Conservation (phyloP, 176 grass and related monocot genomes). For the Elymus sibiricus region DNA sequence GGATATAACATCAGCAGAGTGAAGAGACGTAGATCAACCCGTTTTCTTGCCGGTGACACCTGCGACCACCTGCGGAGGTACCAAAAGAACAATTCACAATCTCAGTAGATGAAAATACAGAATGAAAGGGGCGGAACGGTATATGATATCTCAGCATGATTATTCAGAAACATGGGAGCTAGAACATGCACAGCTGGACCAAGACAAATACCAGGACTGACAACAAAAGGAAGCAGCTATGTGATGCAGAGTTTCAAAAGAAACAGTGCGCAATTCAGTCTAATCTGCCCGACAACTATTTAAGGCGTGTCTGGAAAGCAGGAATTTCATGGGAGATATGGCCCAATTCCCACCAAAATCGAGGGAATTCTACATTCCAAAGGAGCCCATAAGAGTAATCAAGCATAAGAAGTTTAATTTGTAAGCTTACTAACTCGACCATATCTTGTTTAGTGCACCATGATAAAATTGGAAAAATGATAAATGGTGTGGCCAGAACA, state of each 20-base stretch:
- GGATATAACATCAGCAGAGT: background rate
- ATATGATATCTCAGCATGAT: background rate
- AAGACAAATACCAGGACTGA: background rate
- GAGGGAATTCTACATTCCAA: background rate
- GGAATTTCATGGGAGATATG: background rate
- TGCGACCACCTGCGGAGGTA: conserved; percentile 64
- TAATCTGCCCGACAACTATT: background rate
- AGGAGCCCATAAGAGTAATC: background rate
- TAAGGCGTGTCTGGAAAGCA: background rate
- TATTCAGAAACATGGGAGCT: background rate
- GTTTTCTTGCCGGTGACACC: conserved; percentile 72
- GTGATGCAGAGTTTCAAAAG: background rate
- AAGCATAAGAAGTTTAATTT: background rate
- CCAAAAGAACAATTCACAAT: background rate
- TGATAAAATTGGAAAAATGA: background rate
- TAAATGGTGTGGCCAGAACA: background rate
- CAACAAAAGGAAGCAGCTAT: background rate
- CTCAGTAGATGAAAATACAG: background rate
- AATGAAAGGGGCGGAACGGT: background rate
- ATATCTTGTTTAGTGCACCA: background rate
- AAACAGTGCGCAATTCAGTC: background rate
- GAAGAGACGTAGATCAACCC: conserved; percentile 15
- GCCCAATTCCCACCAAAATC: background rate
- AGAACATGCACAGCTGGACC: background rate
- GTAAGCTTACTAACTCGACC: background rate